Base-by-base conservation (phyloP, 345 rosid species). In the Nasturtium officinale region DNA sequence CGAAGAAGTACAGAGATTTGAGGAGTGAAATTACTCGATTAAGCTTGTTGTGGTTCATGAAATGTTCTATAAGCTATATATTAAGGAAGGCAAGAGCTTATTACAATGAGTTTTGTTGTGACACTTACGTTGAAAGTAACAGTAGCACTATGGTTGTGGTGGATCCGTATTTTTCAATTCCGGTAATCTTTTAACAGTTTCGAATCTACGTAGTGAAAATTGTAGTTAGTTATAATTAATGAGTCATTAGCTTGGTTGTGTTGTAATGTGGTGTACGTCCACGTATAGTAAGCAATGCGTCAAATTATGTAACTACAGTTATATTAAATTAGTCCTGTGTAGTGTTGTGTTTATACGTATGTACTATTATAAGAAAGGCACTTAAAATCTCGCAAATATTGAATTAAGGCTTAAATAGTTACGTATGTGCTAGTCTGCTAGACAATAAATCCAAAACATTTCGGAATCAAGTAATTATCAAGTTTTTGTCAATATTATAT, bases 101-200 rank as follows among this genome's bases (percentile, higher is more conserved):
- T 61, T 81, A 69, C 83, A 81, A 81, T 35, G 84, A 78, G 72
- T 72, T 72, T 38, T 81, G 75, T 54, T 62, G 80, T 26, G 87
- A 80, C 35, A 71, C 67, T 54, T 72, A 55, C 30, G 75, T 20
- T 25, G 66, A 60, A 38, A 9, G 54, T 16, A 25, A 13, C 46
- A 20, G 8, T 30, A 25, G 3, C 38, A 62, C 61, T 33, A 47
- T 38, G 71, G 52, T 42, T 45, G 9, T 60, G 20, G 83, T 72
- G 8, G 82, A 72, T 69, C 84, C 87, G 23, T 83, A 81, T 75
- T 83, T 86, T 79, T 81, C 84, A 4, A 53, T 78, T 59, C 88
- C 84, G 25, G 81, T 70, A 6, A 28, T 64, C 38, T 23, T 13
- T 26, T 69, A 43, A 45, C 12, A 67, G 6, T 18, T 12, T 17